Conservation (phyloP, 2,329 filamentous ascomycete species). For the Scleromitrula shiraiana region DNA sequence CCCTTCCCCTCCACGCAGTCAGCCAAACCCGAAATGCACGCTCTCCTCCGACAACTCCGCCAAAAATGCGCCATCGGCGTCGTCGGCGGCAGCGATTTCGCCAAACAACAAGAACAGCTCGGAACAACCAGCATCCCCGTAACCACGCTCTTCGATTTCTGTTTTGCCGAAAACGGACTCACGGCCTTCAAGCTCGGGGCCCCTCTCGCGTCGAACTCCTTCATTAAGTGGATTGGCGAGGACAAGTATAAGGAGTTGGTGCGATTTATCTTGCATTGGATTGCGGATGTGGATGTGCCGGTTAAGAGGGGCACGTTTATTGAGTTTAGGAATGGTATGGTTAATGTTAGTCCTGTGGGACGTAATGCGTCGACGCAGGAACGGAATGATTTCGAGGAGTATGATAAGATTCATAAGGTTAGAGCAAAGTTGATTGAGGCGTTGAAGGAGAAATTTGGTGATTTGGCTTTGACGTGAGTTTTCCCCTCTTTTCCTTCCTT, state of each 20-base stretch:
- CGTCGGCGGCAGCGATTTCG: slow-evolving; percentile 86
- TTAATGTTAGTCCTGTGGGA: slow-evolving; percentile 77
- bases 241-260: slow-evolving; percentile 69
- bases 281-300: slow-evolving; percentile 76
- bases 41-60: slow-evolving; percentile 69
- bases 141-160: slow-evolving; percentile 88
- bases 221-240: slow-evolving; percentile 90
- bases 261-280: slow-evolving; percentile 70
- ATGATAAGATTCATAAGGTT: slow-evolving; percentile 70
- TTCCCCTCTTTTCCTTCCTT: not conserved
- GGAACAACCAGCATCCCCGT: slow-evolving; percentile 61
- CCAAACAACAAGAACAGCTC: slow-evolving; percentile 94
- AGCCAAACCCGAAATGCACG: slow-evolving; percentile 74
- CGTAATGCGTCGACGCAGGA: slow-evolving; percentile 78
- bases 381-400: slow-evolving; percentile 73
- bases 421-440: slow-evolving; percentile 67
- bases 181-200: slow-evolving; percentile 80
- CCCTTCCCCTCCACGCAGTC: slow-evolving; percentile 40
- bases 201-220: slow-evolving; percentile 68
- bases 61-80: slow-evolving; percentile 84
- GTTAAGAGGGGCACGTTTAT: slow-evolving; percentile 79
- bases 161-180: slow-evolving; percentile 94
- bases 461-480: slow-evolving; percentile 75
- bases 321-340: slow-evolving; percentile 88
- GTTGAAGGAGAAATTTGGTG: slow-evolving; percentile 72